Evolutionary conservation across 2,329 filamentous ascomycete genomes (phyloP).

Genomic region (Neopestalotiopsis clavispora): DNA sequence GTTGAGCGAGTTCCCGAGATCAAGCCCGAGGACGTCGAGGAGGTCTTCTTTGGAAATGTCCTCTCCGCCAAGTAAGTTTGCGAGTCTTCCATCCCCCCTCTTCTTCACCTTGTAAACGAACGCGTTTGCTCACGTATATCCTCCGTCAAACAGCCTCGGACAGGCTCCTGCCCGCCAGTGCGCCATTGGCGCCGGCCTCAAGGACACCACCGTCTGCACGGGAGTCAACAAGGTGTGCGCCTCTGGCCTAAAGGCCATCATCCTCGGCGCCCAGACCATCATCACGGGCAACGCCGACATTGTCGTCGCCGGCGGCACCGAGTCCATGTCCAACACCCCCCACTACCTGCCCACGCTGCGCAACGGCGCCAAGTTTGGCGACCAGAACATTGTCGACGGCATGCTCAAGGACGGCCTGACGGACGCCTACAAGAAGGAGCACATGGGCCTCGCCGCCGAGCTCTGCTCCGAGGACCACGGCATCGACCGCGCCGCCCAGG

Average conservation of each 20-base stretch:
- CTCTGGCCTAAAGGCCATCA: slow-evolving; percentile 90
- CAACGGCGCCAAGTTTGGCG: slow-evolving; percentile 89
- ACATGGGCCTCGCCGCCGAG: slow-evolving; percentile 94
- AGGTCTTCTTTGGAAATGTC: slow-evolving; percentile 98
- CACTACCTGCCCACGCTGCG: slow-evolving; percentile 93
- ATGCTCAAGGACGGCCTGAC: slow-evolving; percentile 94
- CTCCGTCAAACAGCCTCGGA: slow-evolving; percentile 68
- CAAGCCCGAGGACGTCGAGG: slow-evolving; percentile 88
- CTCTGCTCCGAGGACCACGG: slow-evolving; percentile 86
- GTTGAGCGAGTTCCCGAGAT: slow-evolving; percentile 85
- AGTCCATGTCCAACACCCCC: slow-evolving; percentile 98
- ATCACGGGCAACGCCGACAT: slow-evolving; percentile 93
- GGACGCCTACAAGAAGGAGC: slow-evolving; percentile 93
- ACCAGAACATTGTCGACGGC: slow-evolving; percentile 87
- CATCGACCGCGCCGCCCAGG: slow-evolving; percentile 84
- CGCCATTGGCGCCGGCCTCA: slow-evolving; percentile 85
- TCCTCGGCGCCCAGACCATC: slow-evolving; percentile 95
- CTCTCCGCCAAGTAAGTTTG: slow-evolving; percentile 84
- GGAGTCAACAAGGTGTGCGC: slow-evolving; percentile 99
- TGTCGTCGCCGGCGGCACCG: slow-evolving; percentile 90
- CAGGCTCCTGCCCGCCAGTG: slow-evolving; percentile 97
- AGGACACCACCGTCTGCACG: slow-evolving; percentile 80
- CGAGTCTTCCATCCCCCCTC: slow-evolving; percentile 5
- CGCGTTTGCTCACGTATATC: neutral
- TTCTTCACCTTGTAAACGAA: neutral